phyloP scores from a whole-genome alignment of 2,329 filamentous ascomycete genomes.

The Xylaria sp. region DNA sequence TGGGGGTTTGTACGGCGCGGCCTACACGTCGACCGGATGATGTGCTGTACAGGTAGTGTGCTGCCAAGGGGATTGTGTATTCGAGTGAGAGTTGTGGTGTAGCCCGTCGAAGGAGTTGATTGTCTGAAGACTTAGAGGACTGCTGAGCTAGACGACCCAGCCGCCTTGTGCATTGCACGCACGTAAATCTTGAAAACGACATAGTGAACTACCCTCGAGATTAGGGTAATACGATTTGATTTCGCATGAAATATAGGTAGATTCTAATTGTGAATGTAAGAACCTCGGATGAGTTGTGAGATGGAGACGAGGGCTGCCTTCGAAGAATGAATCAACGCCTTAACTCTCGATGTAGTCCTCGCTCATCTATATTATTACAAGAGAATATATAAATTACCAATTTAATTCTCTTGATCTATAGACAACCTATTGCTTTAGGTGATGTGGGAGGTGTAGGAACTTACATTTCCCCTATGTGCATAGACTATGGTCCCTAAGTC shows the following conservation, averaged over 20 bases:
- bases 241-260: neutral
- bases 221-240: neutral
- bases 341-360: no score
- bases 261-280: neutral
- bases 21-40: neutral
- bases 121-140: constrained; percentile 14
- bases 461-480: constrained; percentile 12
- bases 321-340: no score
- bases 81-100: constrained; percentile 16
- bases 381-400: neutral
- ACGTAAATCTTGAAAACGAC: constrained; percentile 24
- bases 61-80: neutral
- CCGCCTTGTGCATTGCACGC: constrained; percentile 29
- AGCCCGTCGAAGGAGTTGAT: neutral
- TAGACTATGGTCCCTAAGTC: neutral
- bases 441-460: no score
- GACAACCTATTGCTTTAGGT: neutral
- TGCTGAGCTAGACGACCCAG: constrained; percentile 17
- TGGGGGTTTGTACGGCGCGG: neutral
- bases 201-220: no score
- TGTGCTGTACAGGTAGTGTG: constrained; percentile 14
- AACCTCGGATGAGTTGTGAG: neutral
- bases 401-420: neutral
- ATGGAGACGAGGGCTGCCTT: neutral
- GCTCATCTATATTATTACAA: neutral